These are phyloP conservation scores for Syzygium jambos DNA, from an alignment of 345 rosid genomes.

Conservation along the genomic window DNA sequence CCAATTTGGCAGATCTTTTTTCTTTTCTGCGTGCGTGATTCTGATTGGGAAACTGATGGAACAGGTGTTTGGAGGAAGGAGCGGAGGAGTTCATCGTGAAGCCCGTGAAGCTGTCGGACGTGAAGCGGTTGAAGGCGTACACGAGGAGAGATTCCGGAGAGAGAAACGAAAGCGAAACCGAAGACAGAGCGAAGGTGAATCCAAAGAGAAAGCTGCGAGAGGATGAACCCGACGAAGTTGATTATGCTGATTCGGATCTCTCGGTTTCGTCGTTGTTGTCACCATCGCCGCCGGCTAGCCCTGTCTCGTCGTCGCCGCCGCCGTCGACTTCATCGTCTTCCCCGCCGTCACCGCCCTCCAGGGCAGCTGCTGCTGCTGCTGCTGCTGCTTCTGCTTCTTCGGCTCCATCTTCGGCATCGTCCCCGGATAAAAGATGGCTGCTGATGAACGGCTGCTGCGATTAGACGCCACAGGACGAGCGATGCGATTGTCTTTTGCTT, in stretches of 20 bases:
- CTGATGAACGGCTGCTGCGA: constrained; percentile 13
- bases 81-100: constrained; percentile 88
- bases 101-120: constrained; percentile 91
- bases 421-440: constrained; percentile 22
- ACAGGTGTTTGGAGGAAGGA: constrained; percentile 91
- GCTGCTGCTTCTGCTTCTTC: constrained; percentile 15
- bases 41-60: not conserved
- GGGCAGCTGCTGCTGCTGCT: constrained; percentile 27
- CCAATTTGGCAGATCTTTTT: not conserved
- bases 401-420: constrained; percentile 39
- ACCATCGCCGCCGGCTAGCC: constrained; percentile 5
- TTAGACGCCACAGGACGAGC: not conserved
- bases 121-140: constrained; percentile 55
- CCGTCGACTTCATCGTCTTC: constrained; percentile 12
- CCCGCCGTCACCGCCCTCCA: constrained; percentile 10
- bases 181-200: not conserved
- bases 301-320: constrained; percentile 1
- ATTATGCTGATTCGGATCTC: constrained; percentile 4
- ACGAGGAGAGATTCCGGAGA: constrained; percentile 15
- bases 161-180: not conserved
- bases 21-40: not conserved
- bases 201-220: constrained; percentile 59
- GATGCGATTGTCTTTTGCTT: not conserved
- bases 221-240: not conserved
- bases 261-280: constrained; percentile 3